Base-by-base conservation (phyloP, 2,329 filamentous ascomycete genomes). In the Tolypocladium album region DNA sequence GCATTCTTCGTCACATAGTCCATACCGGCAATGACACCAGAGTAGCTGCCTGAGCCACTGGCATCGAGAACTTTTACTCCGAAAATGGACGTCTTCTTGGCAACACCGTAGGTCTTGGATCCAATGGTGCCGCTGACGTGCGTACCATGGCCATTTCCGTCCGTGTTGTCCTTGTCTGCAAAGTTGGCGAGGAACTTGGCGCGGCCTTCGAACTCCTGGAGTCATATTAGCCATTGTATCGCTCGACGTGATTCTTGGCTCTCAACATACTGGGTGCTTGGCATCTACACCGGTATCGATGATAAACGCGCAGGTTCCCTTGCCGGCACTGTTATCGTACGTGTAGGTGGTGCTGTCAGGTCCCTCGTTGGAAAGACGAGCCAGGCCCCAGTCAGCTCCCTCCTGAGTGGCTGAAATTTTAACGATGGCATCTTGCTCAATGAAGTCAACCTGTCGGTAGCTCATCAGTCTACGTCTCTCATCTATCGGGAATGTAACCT, bases 331-430 rank as follows among this genome's bases (percentile, higher is more conserved):
- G 1, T 65, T 64, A 59, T 78, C 74, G 65, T 74, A 78, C 57
- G 66, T 66, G 67, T 76, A 78, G 34, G 64, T 64, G 22, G 64
- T 68, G 11, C 61, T 57, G 34, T 66, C 67, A 3, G 68, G 63
- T n/a, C 36, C 34, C 20, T 64, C 62, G 67, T 65, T 71, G 15
- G 75, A 77, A 53, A 78, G 65, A n/a, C 75, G 69, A 2, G 71
- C 68, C 24, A 76, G 67, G 22, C 74, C 74, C 75, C 75, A 78
- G 24, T 74, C 70, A n/a, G 77, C 73, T 52, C 67, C 64, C 31
- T 58, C 59, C 65, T 79, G 76, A 20, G 68, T 69, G n/a, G 58
- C 75, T 69, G 56, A 71, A 61, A 89, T 89, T 77, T 89, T 69
- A 55, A 78, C 66, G 39, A 70, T 62, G 53, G 67, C 69, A 61